Base-by-base conservation (phyloP, 805 yeast genomes). In the Saccharomycopsis schoenii region DNA sequence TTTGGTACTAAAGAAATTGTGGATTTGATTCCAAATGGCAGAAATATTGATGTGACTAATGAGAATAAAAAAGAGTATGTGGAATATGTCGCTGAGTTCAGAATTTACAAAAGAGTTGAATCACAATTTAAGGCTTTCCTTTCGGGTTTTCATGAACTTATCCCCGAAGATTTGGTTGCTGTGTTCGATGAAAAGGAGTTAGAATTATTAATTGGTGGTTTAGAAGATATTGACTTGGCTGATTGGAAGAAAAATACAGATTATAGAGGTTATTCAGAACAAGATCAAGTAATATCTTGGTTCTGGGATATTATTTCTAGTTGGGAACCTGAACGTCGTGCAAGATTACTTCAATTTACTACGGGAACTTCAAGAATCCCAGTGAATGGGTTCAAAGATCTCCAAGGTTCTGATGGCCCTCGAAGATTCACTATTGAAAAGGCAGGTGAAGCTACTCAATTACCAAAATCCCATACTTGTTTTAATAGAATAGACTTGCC, bases 191-290 rank as follows among this genome's bases (percentile, higher is more conserved):
- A 94, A 77, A 86, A 97, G 73, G 99, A 94, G 76, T 78, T 94
- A 66, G 99, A 94, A 78, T 78, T 94, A 72, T 82, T 94, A 71
- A 94, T 94, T 74, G 99, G 99, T 73, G 99, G 99, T 74, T 85
- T 94, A 70, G 94, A 97, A 1, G 99, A 94, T 70, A 93, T 94
- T 69, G 99, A 94, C 74, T 88, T 93, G 62, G 97, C 92, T 66
- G 99, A 94, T 77, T 94, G 99, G 99, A 94, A 91, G 77, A 92
- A 90, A 72, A 97, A 94, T 73, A 94, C 99, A 21, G 99, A 94
- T 74, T 94, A 94, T 76, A 84, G 99, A 77, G 99, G 99, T 4
- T 94, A 93, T 75, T 93, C 91, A 72, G 98, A 94, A 75, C 84
- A 84, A 66, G 99, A 94, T 75, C 96, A 91, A 76, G 97, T 91